These are phyloP conservation scores for Cyphellophora europaea DNA, from an alignment of 2,329 filamentous ascomycete species.

Conservation along the genomic window DNA sequence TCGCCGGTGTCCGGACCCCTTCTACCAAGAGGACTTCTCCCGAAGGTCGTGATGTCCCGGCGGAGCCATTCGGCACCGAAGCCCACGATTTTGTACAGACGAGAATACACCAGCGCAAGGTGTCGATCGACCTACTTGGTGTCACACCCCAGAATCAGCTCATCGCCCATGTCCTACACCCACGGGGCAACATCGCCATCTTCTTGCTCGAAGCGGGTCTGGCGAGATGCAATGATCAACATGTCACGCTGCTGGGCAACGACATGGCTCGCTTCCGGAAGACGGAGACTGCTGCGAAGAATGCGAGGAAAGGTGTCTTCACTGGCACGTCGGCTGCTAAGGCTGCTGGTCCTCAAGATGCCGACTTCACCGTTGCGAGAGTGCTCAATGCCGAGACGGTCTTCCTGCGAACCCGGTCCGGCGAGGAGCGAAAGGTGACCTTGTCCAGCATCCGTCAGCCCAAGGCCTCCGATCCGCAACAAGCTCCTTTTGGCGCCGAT, in stretches of 20 bases:
- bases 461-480: constrained; percentile 76
- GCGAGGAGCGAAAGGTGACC: constrained; percentile 79
- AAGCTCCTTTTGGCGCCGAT: constrained; percentile 81
- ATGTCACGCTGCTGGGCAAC: constrained; percentile 80
- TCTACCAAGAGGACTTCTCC: constrained; percentile 77
- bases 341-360: constrained; percentile 48
- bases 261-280: constrained; percentile 80
- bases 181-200: constrained; percentile 83
- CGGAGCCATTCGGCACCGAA: constrained; percentile 83
- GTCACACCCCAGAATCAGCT: constrained; percentile 84
- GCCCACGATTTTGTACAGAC: constrained; percentile 80
- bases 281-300: constrained; percentile 78
- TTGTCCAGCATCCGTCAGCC: constrained; percentile 89
- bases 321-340: constrained; percentile 66
- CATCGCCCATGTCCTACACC: constrained; percentile 80
- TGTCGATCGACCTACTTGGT: constrained; percentile 75
- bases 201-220: constrained; percentile 84
- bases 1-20: constrained; percentile 83
- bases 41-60: constrained; percentile 70
- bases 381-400: constrained; percentile 84
- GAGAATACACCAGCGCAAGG: constrained; percentile 74
- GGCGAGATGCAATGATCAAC: constrained; percentile 88
- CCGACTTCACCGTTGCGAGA: constrained; percentile 76
- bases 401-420: constrained; percentile 73
- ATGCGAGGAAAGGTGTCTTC: constrained; percentile 68